Conservation (phyloP, 148 eudicot species). For the Nepenthes mirabilis region DNA sequence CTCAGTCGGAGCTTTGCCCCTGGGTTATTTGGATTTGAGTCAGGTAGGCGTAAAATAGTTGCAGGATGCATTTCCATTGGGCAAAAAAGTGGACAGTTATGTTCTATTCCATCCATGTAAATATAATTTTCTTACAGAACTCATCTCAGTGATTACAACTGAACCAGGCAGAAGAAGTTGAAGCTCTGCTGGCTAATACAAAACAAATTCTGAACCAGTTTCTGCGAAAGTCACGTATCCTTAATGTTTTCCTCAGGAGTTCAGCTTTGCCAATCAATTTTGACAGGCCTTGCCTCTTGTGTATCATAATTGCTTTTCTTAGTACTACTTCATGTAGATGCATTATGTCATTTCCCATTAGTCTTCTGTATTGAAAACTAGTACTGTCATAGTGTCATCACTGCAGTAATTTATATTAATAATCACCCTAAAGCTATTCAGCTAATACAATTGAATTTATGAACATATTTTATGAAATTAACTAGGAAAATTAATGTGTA, state of each 20-base stretch:
- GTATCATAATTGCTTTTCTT: not conserved
- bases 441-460: too few species aligned
- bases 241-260: constrained; percentile 2
- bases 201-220: constrained; percentile 85
- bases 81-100: not conserved
- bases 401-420: too few species aligned
- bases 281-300: not conserved
- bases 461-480: too few species aligned
- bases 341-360: not conserved
- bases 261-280: not conserved
- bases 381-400: too few species aligned
- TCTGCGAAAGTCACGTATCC: constrained; percentile 90
- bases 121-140: not conserved
- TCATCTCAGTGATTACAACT: not conserved
- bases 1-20: constrained; percentile 90
- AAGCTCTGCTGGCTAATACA: constrained; percentile 88
- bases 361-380: too few species aligned
- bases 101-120: not conserved
- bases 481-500: too few species aligned
- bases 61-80: not conserved
- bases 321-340: not conserved
- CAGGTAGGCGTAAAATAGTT: constrained; percentile 26
- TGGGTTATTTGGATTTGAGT: constrained; percentile 43
- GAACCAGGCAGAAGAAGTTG: constrained; percentile 74
- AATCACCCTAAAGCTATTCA: too few species aligned